Conservation (phyloP, 331 rosid genomes). For the Stylosanthes scabra region DNA sequence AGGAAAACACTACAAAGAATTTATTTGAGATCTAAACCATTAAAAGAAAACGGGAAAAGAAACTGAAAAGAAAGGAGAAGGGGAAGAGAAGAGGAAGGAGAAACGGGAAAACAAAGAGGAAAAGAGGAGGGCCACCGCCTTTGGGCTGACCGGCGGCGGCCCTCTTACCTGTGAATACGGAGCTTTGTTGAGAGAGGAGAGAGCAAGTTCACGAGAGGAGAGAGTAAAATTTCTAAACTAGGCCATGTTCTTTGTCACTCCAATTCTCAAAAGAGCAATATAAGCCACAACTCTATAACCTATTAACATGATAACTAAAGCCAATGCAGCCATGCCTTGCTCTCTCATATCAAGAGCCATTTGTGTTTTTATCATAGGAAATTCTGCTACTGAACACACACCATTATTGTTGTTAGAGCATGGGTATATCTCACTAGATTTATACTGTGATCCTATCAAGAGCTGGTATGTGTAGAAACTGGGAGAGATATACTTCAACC, state of each 20-base stretch:
- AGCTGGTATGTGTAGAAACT: constrained; percentile 55
- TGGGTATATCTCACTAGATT: constrained; percentile 47
- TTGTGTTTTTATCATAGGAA: constrained; percentile 44
- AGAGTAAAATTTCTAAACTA: no score
- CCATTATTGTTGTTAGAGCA: constrained; percentile 35
- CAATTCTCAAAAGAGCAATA: constrained; percentile 70
- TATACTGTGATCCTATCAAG: constrained; percentile 60
- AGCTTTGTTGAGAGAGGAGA: no score
- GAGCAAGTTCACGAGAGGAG: no score
- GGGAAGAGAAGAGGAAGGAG: no score
- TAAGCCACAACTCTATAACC: constrained; percentile 67
- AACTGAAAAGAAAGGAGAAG: no score
- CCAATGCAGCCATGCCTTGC: constrained; percentile 34
- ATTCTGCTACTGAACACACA: constrained; percentile 54
- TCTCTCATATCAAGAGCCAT: constrained; percentile 53
- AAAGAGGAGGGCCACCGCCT: no score
- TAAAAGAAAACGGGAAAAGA: no score
- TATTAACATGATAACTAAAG: constrained; percentile 55
- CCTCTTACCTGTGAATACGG: no score
- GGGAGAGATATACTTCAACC: constrained; percentile 63
- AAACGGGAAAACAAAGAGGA: no score
- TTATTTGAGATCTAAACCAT: no score
- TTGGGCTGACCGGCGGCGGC: no score
- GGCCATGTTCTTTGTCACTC: constrained; percentile 47
- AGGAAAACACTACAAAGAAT: no score